Percentiles rank a stretch among this genome's conserved stretches.
Conservation (phyloP, 2,329 filamentous ascomycete species). For the Aureobasidium sp. region DNA sequence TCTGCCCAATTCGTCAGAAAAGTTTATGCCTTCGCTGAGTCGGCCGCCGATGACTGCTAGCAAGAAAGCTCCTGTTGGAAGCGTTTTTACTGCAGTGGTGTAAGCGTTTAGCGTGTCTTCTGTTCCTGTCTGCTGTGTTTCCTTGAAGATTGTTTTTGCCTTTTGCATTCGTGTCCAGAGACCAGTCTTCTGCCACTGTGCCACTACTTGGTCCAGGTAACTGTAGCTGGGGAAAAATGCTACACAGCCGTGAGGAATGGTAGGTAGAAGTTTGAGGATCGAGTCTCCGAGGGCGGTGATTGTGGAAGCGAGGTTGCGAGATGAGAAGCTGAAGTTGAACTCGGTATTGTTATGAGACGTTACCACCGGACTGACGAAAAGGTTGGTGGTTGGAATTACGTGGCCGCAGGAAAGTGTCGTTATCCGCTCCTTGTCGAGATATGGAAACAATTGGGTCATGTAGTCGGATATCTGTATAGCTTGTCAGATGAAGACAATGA, state of each 20-base stretch:
- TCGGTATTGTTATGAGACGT: conserved; percentile 41
- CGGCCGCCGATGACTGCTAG: conserved; percentile 90
- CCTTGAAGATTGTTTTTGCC: conserved; percentile 48
- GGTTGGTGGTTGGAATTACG: conserved; percentile 75
- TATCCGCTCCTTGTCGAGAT: conserved; percentile 56
- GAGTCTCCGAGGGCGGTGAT: conserved; percentile 64
- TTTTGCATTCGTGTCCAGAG: conserved; percentile 53
- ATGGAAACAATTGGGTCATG: conserved; percentile 74
- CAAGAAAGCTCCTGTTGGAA: conserved; percentile 60
- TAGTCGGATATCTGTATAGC: conserved; percentile 69
- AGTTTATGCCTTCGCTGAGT: conserved; percentile 97
- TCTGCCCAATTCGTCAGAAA: conserved; percentile 81
- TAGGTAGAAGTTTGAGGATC: conserved; percentile 61
- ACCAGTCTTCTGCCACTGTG: conserved; percentile 32
- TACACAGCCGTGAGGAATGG: conserved; percentile 82
- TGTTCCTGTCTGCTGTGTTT: conserved; percentile 37
- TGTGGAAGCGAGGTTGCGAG: conserved; percentile 61
- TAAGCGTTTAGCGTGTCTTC: conserved; percentile 72
- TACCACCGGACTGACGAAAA: conserved; percentile 68
- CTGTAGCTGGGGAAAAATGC: conserved; percentile 95
- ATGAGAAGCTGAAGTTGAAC: conserved; percentile 85
- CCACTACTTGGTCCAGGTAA: conserved; percentile 67
- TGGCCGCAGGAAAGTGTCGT: conserved; percentile 87
- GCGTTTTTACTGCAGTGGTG: conserved; percentile 51
- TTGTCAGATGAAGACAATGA: too few species aligned